These are phyloP conservation scores for Aspergillus carbonarius DNA, from an alignment of 2,329 filamentous ascomycete species.

Conservation along the genomic window DNA sequence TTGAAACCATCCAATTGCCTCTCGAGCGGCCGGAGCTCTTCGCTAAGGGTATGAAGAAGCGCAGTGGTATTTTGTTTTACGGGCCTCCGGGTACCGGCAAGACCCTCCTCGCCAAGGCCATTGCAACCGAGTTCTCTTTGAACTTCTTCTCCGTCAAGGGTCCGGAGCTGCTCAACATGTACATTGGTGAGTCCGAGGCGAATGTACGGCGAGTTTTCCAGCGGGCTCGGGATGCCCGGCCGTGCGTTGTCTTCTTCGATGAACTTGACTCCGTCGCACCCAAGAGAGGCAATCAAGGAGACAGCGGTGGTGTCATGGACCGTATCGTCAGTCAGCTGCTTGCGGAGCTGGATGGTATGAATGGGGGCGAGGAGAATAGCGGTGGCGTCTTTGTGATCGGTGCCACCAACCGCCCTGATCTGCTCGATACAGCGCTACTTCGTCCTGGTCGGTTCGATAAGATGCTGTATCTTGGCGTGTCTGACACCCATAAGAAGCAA, in stretches of 20 bases:
- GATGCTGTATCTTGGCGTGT: constrained; percentile 95
- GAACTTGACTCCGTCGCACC: constrained; percentile 96
- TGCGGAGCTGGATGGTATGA: constrained; percentile 97
- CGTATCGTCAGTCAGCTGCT: constrained; percentile 92
- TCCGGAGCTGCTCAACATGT: constrained; percentile 97
- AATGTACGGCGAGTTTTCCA: constrained; percentile 99
- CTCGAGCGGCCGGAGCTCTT: constrained; percentile 90
- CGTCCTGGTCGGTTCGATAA: constrained; percentile 94
- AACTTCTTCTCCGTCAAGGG: constrained; percentile 99
- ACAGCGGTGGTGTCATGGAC: constrained; percentile 97
- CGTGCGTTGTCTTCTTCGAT: constrained; percentile 97
- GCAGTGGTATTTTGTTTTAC: constrained; percentile 97
- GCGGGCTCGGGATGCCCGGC: constrained; percentile 94
- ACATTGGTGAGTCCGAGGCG: constrained; percentile 99
- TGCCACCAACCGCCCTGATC: constrained; percentile 89
- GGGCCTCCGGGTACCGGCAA: constrained; percentile 99
- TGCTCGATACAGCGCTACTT: constrained; percentile 85
- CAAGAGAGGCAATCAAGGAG: constrained; percentile 94
- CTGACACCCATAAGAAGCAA: constrained; percentile 96
- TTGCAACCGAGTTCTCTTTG: constrained; percentile 97
- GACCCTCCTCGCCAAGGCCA: constrained; percentile 97
- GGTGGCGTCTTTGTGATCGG: constrained; percentile 96
- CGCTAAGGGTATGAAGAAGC: constrained; percentile 96
- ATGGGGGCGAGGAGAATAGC: constrained; percentile 73
- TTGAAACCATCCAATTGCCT: constrained; percentile 92